A percentile compares a stretch with the other conserved stretches of the same genome.
These are phyloP conservation scores for Fusarium armeniacum DNA, from an alignment of 2,329 filamentous ascomycete species.

Conservation along the genomic window DNA sequence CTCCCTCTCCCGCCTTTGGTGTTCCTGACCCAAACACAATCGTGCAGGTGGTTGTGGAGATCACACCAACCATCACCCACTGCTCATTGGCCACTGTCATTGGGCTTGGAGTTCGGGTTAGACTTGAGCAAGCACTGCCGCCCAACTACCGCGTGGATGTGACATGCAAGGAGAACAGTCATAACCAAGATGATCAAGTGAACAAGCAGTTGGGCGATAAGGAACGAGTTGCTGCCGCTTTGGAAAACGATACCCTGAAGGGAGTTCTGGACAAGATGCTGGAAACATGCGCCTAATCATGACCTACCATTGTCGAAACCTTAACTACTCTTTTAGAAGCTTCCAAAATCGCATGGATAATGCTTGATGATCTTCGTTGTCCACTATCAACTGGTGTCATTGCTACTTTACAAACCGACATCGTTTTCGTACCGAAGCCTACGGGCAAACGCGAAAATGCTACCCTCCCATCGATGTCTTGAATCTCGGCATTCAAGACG, in stretches of 20 bases:
- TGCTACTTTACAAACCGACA: slow-evolving; percentile 6
- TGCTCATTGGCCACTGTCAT: slow-evolving; percentile 97
- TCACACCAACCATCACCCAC: slow-evolving; percentile 97
- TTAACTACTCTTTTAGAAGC: slow-evolving; percentile 7
- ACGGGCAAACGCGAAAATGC: slow-evolving; percentile 26
- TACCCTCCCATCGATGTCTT: slow-evolving; percentile 30
- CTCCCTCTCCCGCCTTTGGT: slow-evolving; percentile 56
- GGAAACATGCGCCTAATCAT: slow-evolving; percentile 76
- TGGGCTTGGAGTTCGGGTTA: slow-evolving; percentile 90
- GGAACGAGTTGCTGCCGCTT: slow-evolving; percentile 92
- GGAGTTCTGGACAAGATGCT: slow-evolving; percentile 94
- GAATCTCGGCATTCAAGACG: slow-evolving; percentile 30
- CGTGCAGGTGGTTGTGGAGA: slow-evolving; percentile 84
- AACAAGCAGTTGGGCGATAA: slow-evolving; percentile 98
- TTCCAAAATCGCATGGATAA: slow-evolving; percentile 8
- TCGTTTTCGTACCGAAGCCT: slow-evolving; percentile 23
- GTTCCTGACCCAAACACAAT: slow-evolving; percentile 66
- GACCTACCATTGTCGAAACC: not conserved
- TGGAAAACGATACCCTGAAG: slow-evolving; percentile 93
- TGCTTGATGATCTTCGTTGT: slow-evolving; percentile 16
- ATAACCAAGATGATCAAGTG: slow-evolving; percentile 93
- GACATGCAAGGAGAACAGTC: slow-evolving; percentile 94
- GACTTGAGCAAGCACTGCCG: slow-evolving; percentile 90
- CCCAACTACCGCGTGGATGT: slow-evolving; percentile 94
- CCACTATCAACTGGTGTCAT: slow-evolving; percentile 1